phyloP scores from a whole-genome alignment of 768 basidiomycete genomes.

The Boletus subcaerulescens region DNA sequence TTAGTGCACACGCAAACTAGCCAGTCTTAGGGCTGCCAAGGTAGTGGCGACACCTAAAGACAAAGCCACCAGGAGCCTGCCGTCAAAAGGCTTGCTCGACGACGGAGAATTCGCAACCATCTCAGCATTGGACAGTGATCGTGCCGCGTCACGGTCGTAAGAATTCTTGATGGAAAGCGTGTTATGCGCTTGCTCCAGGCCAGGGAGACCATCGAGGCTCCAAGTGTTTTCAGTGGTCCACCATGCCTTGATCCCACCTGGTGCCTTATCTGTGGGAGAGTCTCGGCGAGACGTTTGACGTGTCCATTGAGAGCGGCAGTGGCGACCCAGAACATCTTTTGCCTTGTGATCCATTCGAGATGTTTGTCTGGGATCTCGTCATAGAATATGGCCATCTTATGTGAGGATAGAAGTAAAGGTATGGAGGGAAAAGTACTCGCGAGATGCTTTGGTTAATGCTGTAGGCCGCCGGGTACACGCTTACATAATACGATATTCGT shows the following conservation, averaged over 20 bases:
- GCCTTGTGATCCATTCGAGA: conserved; percentile 54
- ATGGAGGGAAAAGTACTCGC: background rate
- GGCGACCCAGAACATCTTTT: conserved; percentile 72
- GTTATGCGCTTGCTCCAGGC: conserved; percentile 34
- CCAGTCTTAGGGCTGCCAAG: conserved; percentile 10
- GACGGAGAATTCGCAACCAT: background rate
- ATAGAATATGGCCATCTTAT: conserved; percentile 54
- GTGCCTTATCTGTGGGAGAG: conserved; percentile 21
- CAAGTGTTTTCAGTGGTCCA: conserved; percentile 49
- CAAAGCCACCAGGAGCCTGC: conserved; percentile 27
- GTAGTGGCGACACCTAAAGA: conserved; percentile 26
- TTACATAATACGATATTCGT: too few relatives aligned
- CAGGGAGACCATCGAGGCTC: conserved; percentile 60
- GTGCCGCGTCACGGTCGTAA: conserved; percentile 19
- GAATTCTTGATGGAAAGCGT: conserved; percentile 18
- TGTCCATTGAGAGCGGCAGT: conserved; percentile 64
- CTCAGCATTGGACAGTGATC: background rate
- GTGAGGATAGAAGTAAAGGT: background rate
- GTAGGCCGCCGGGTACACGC: too few relatives aligned
- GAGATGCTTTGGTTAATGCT: background rate
- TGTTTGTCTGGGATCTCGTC: conserved; percentile 54
- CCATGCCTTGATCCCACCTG: conserved; percentile 51
- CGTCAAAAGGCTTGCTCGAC: background rate
- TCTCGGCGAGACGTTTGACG: conserved; percentile 71
- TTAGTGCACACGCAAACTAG: conserved; percentile 4